Base-by-base conservation (phyloP, 208 protist genomes). In the Acanthamoeba royreba region DNA sequence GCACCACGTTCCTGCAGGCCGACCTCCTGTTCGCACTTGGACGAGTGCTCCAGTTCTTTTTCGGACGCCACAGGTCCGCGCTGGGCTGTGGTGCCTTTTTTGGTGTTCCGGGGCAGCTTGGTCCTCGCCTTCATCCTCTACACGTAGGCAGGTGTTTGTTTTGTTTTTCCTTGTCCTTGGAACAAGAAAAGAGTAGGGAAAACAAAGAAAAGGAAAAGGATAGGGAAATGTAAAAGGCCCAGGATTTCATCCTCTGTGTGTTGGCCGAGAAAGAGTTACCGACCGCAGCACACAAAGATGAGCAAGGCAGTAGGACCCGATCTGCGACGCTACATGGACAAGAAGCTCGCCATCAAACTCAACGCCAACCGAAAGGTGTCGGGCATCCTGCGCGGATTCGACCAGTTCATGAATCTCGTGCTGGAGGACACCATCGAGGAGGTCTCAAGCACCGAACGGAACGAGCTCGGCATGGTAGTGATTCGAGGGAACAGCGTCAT, bases 381-480 rank as follows among this genome's bases (percentile, higher is more conserved):
- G 13, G 99, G 99, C 22, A 96, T 98, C 9, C 97, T 99, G 46
- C 98, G 99, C 43, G 99, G 99, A 9, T 99, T 98, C 31, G 99
- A 99, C 95, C 95, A 98, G 91, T 99, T 99, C 95, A 99, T 99
- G 98, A 99, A 99, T 89, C 95, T 99, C 52, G 99, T 99, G 25
- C 96, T 99, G 15, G 97, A 99, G 93, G 98, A 99, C 83, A 98
- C 98, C n/a, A 95, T 98, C 17, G 98, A 99, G 94, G 98, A 99
- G 47, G 97, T 97, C 1, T 95, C 94, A 2, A 63, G 38, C 38
- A 93, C 92, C 7, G 97, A 98, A 85, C 45, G 93, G 15, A 96
- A 97, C 81, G 95, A 98, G 33, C 96, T 98, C 38, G 97, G 98
- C 46, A 98, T 99, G 81, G 97, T 98, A 97, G 98, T 95, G 42